phyloP scores from a whole-genome alignment of 192 early-diverging fungal species.

The Rhizophagus clarus region DNA sequence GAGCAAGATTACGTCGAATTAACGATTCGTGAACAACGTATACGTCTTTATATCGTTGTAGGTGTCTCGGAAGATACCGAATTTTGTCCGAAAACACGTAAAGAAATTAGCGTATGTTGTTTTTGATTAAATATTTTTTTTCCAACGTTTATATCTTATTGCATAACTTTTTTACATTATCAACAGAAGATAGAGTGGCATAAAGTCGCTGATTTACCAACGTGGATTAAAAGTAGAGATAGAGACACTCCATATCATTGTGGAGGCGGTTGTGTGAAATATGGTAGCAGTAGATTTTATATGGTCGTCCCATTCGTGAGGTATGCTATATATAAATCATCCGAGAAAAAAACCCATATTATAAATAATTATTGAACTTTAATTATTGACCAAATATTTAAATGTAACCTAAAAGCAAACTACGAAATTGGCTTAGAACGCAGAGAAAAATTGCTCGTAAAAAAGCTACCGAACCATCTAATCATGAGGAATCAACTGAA shows the following conservation, averaged over 20 bases:
- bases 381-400: background rate
- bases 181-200: constrained; percentile 69
- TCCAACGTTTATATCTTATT: background rate
- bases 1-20: constrained; percentile 85
- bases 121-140: background rate
- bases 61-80: constrained; percentile 80
- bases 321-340: constrained; percentile 31
- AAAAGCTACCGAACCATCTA: background rate
- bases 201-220: constrained; percentile 63
- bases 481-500: background rate
- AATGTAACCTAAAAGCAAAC: background rate
- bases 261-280: constrained; percentile 31
- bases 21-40: constrained; percentile 87
- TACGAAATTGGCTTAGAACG: constrained; percentile 25
- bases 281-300: constrained; percentile 57
- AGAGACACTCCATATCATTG: constrained; percentile 28
- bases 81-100: constrained; percentile 84
- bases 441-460: constrained; percentile 20
- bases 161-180: background rate
- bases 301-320: constrained; percentile 75
- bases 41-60: constrained; percentile 88
- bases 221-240: constrained; percentile 28
- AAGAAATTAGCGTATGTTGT: constrained; percentile 87
- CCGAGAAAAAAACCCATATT: background rate
- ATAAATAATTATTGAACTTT: background rate